Evolutionary conservation across 768 basidiomycete species (phyloP), one percentile per base, ranked within the genome.

Genomic region (Tricholomella constricta): DNA sequence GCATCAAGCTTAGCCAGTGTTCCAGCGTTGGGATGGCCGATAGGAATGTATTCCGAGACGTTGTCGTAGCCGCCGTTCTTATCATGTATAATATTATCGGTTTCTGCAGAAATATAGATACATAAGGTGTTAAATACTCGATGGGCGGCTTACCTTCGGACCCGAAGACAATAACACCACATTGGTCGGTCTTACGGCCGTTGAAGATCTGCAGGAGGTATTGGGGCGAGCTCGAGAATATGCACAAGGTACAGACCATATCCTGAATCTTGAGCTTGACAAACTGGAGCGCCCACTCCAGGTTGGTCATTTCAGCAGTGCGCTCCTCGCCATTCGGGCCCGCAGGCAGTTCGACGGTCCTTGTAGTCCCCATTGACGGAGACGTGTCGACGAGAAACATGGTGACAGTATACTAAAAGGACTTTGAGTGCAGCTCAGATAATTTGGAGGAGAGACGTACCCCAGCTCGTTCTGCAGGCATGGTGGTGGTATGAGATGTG

Each of bases 311-410:
- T 59, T 89, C 78, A 32, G 78, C 70, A 12, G 74, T 71, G 40
- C 72, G 73, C 31, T 69, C 62, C 57, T 85, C 79, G 42, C 81
- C 82, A 32, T 80, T 70, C 11, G 79, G 71, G 22, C 78, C 80
- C 26, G 74, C 71, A 4, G 83, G 75, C 20, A 86, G 65, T 35
- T 85, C 75, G 35, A 92, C 78, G 1, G 73, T 78, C 48, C 84
- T 74, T 45, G 72, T 64, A 48, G 79, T 79, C 17, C 80, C 87
- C 95, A 97, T 98, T 37, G 93, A 85, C 49, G 86, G 80, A 11
- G 92, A 94, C 42, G 88, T 75, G 76, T 98, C 95, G 61, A 98
- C 72, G 62, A 96, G 80, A 65, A 94, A 97, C 82, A 93, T 86
- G 19, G 88, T 89, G 1, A 89, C 90, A 0, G 89, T 90, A 65